Percentiles rank a stretch among this genome's conserved stretches.
Evolutionary conservation across 208 protist species (phyloP).

Genomic region (Tetramitus jugosus): DNA sequence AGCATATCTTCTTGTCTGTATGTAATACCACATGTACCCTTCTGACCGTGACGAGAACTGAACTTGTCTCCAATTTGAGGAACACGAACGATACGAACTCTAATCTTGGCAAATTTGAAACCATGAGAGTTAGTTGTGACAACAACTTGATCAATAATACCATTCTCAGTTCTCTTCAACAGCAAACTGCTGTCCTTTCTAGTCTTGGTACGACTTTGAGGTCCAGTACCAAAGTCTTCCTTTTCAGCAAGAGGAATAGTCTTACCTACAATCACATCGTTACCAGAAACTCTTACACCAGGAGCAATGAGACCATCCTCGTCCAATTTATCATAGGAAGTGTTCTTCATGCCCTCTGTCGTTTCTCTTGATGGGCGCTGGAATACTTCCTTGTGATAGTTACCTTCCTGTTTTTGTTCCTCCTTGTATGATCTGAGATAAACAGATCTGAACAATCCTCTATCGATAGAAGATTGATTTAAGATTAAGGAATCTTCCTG

Average conservation of each 20-base stretch:
- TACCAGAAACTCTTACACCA: constrained; percentile 62
- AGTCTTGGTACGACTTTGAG: constrained; percentile 22
- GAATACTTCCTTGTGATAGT: constrained; percentile 60
- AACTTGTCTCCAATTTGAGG: constrained; percentile 98
- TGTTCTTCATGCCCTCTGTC: constrained; percentile 58
- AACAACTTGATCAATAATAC: constrained; percentile 81
- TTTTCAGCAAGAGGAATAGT: constrained; percentile 38
- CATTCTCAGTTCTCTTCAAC: constrained; percentile 73
- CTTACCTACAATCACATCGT: constrained; percentile 85
- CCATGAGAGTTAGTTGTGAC: constrained; percentile 81
- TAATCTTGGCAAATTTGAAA: constrained; percentile 75
- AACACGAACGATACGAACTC: constrained; percentile 79
- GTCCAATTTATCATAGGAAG: constrained; percentile 89
- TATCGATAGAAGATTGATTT: constrained; percentile 86
- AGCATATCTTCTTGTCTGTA: constrained; percentile 94
- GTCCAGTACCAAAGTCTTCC: no score
- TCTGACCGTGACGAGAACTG: constrained; percentile 74
- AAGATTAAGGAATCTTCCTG: constrained; percentile 97
- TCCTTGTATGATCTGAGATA: constrained; percentile 83
- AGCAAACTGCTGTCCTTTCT: constrained; percentile 66
- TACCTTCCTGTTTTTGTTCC: constrained; percentile 28
- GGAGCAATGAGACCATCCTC: constrained; percentile 80
- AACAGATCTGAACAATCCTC: constrained; percentile 71
- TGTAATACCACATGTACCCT: constrained; percentile 79
- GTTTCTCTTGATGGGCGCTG: constrained; percentile 75